Evolutionary conservation across 495 filamentous ascomycete species (phyloP), one percentile per base, ranked within the genome.

Genomic region (Aspergillus bertholletiae): DNA sequence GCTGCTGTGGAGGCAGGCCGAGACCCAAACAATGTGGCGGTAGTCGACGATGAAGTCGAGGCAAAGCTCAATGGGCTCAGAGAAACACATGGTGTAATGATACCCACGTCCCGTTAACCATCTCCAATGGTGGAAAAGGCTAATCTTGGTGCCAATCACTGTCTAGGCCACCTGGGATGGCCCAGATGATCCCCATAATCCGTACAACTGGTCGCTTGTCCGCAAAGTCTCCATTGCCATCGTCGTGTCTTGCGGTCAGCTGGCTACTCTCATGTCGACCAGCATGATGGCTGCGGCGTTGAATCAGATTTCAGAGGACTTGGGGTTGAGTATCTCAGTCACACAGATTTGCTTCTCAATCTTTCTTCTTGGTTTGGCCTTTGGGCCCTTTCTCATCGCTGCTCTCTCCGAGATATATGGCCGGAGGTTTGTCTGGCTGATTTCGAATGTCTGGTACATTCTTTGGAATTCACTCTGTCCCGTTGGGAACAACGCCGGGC

Each of bases 251-350:
- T 49, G 46, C 13, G 30, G 28, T 18, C 46, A 49, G 15, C 22
- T 49, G 3, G 46, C 46, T 15, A 35, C 28, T 7, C 30, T 49
- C 17, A 49, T 49, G 46, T 49, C 46, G 11, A 35, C 46, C 18
- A 49, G 46, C 23, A 49, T 49, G 46, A 49, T 49, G 46, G 46
- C 46, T 20, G 46, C 46, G 15, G 46, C 46, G 17, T 23, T 49
- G 46, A 35, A 23, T 24, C 27, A 49, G 18, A 49, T 49, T 24
- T n/a, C 46, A 2, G 18, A 49, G 18, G 46, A 49, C 18, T 7
- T 49, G 2, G 17, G 30, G 1, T 34, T 49, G 18, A 49, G 46
- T 13, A 35, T 13, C 28, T 35, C 21, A 3, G 30, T 27, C 0
- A 49, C 46, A 0, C 46, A 49, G 18, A 21, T 49, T 15, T 32